Evolutionary conservation across 2,329 filamentous ascomycete species (phyloP), one percentile per base, ranked within the genome.

Genomic region (Leptographium flavum): DNA sequence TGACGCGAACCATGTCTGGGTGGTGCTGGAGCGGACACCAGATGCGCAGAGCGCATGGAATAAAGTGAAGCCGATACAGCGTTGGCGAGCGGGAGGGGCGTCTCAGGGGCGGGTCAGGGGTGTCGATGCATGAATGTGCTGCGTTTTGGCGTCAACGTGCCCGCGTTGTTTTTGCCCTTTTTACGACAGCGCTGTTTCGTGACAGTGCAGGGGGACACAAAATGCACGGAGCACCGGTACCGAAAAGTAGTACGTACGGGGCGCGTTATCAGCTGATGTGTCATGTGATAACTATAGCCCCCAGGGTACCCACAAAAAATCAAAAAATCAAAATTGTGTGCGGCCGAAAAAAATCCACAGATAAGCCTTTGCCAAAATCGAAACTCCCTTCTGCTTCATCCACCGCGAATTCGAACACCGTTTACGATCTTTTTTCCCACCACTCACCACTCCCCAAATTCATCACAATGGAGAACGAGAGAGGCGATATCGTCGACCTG

Each of bases 381-480:
- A 28, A 39, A 41, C 19, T 38, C 19, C 3, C 23, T 25, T 21
- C 15, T 42, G 19, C n/a, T 28, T 15, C 40, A 25, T n/a, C 39
- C 11, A 39, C 9, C 37, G 17, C 17, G 14, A 39, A 47, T n/a
- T n/a, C 40, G 14, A 35, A 22, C 15, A 15, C 33, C 25, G 9
- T 36, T 19, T 41, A n/a, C n/a, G n/a, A n/a, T 41, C 27, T 14
- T 5, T 6, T 33, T 19, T 45, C 41, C 41, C 41, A 38, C 45
- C 45, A 38, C 39, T 14, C 35, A 13, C 25, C 42, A 27, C 32
- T 39, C 23, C 31, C 42, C 33, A 43, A 46, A 45, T 42, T 55
- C 63, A 69, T 63, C 65, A 88, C 78, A 73, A 98, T 96, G 92
- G 92, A 98, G 81, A 98, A 98, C 87, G 92, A 96, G 78, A 87